These are phyloP conservation scores for Alternaria tenuissima DNA, from an alignment of 2,329 filamentous ascomycete species.

Conservation along the genomic window DNA sequence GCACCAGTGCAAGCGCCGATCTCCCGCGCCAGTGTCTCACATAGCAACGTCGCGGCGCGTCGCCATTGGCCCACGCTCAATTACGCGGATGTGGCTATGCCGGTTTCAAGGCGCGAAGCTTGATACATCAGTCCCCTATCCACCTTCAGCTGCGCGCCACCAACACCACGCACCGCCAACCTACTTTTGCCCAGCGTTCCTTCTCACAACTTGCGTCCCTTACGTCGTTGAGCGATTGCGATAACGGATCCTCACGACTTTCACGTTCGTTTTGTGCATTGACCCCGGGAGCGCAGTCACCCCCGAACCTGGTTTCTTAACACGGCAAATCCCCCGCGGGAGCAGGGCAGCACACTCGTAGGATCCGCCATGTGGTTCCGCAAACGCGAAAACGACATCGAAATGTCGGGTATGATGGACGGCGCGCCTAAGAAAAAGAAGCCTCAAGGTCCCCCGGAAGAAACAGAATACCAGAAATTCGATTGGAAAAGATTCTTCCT, in stretches of 20 bases:
- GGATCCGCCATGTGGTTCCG: conserved; percentile 28
- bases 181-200: conserved; percentile 8
- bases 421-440: conserved; percentile 24
- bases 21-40: conserved; percentile 42
- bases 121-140: conserved; percentile 30
- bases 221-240: neutral
- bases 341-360: neutral
- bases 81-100: conserved; percentile 32
- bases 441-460: conserved; percentile 28
- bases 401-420: conserved; percentile 38
- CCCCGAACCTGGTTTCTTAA: conserved; percentile 6
- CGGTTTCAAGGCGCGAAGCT: conserved; percentile 35
- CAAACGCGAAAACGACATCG: conserved; percentile 39
- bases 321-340: conserved; percentile 8
- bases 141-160: conserved; percentile 9
- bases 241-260: neutral
- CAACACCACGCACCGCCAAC: conserved; percentile 6
- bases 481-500: conserved; percentile 48
- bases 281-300: neutral
- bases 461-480: conserved; percentile 45
- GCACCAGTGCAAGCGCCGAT: conserved; percentile 21
- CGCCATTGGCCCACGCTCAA: conserved; percentile 30
- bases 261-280: conserved; percentile 3
- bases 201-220: conserved; percentile 3
- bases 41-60: conserved; percentile 19